Conservation (phyloP, 495 filamentous ascomycete genomes). For the Penicillium goetzii region DNA sequence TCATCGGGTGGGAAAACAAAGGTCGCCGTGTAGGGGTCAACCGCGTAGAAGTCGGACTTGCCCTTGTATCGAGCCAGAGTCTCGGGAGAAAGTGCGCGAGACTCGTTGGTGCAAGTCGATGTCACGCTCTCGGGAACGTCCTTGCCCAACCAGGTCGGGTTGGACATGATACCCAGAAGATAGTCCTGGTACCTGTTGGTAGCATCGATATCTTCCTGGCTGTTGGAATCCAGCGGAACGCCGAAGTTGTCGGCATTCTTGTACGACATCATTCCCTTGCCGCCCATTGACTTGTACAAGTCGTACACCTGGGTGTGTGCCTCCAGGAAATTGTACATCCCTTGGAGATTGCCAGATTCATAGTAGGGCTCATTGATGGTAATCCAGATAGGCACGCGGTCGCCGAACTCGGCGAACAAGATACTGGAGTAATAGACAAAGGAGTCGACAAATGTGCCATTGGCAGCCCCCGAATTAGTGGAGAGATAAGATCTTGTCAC, state of each 20-base stretch:
- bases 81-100: not conserved
- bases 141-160: not conserved
- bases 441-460: not conserved
- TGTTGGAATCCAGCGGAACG: not conserved
- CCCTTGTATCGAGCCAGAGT: slow-evolving; percentile 1
- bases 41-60: not conserved
- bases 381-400: slow-evolving; percentile 1
- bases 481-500: not conserved
- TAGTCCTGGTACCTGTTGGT: slow-evolving; percentile 2
- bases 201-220: not conserved
- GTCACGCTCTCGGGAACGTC: slow-evolving; percentile 3
- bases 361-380: slow-evolving; percentile 3
- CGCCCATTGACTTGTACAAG: slow-evolving; percentile 4
- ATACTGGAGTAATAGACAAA: slow-evolving; percentile 1
- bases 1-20: not conserved
- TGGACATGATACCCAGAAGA: slow-evolving; percentile 3
- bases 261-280: not conserved
- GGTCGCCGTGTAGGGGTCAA: not conserved
- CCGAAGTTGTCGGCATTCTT: slow-evolving; percentile 4
- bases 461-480: not conserved
- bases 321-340: slow-evolving; percentile 1
- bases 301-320: not conserved
- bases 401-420: slow-evolving; percentile 2
- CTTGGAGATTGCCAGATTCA: not conserved
- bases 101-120: slow-evolving; percentile 1